Percentiles rank a stretch among this genome's conserved stretches.
phyloP scores from a whole-genome alignment of 768 basidiomycete species.

The Gloeostereum incarnatum region DNA sequence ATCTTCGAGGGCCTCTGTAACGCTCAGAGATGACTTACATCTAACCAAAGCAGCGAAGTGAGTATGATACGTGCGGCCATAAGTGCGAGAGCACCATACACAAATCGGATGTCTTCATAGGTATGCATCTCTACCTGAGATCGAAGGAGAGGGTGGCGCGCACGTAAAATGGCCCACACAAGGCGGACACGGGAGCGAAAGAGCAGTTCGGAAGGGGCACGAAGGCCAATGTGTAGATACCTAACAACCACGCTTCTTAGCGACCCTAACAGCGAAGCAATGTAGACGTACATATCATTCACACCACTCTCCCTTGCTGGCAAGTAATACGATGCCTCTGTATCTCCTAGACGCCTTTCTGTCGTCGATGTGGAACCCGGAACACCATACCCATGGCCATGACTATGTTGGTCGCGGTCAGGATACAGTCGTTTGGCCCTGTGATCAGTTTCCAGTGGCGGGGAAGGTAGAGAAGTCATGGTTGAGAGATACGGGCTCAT shows the following conservation, averaged over 20 bases:
- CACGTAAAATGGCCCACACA: slow-evolving; percentile 66
- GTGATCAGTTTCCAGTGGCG: background rate
- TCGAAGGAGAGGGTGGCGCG: slow-evolving; percentile 66
- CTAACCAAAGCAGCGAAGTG: slow-evolving; percentile 20
- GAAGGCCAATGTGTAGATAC: slow-evolving; percentile 73
- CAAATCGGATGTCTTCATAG: slow-evolving; percentile 59
- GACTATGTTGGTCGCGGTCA: background rate
- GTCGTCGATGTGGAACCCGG: too few species aligned
- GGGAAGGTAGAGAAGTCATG: background rate
- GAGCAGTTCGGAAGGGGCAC: slow-evolving; percentile 33
- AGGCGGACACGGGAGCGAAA: slow-evolving; percentile 36
- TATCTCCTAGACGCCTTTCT: slow-evolving; percentile 61
- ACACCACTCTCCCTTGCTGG: slow-evolving; percentile 73
- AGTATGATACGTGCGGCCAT: background rate
- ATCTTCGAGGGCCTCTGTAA: slow-evolving; percentile 32
- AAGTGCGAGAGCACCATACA: slow-evolving; percentile 30
- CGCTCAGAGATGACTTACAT: slow-evolving; percentile 32
- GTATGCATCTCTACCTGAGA: slow-evolving; percentile 48
- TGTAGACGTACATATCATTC: slow-evolving; percentile 67
- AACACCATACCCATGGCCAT: too few species aligned
- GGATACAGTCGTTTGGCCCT: background rate
- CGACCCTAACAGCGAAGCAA: background rate
- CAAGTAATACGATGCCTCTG: slow-evolving; percentile 72
- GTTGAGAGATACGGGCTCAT: background rate
- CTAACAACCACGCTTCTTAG: slow-evolving; percentile 22